Evolutionary conservation across 371 early-diverging fungal species (phyloP), one percentile per base, ranked within the genome.

Genomic region (Mucor indicus): DNA sequence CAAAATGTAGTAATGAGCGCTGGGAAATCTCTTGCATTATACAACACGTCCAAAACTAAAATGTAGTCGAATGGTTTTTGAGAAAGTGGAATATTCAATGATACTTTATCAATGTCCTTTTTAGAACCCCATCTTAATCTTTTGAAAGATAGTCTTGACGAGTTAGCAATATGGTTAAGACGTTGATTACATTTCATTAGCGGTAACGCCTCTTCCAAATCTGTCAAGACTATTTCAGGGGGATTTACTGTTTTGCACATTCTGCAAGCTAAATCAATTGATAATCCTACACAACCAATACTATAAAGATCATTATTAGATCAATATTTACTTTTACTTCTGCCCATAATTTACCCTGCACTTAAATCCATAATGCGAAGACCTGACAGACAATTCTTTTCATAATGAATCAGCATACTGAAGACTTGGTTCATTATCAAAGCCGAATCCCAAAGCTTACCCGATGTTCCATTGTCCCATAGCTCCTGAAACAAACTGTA

Each of bases 381-480:
- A n/a, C 66, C 64, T 2, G 38, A 16, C 6, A 59, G 17, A 22
- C 25, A 30, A 21, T 24, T 38, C 8, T 54, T 50, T 17, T 63
- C 48, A 2, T 50, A 21, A 0, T 20, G 6, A 23, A 67, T 49
- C 25, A 54, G 20, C 6, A 48, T 55, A 3, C 48, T 47, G 27
- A 79, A 58, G 5, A 67, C 30, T 5, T 69, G 45, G n/a, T 48
- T 54, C 44, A 77, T 36, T 0, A 69, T 66, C 22, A 77, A 60
- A 0, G 80, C 80, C 0, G 77, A 77, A 48, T 79, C 77, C 80
- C 80, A 79, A 24, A 75, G 50, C 30, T 75, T 77, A 16, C 77
- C 80, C 13, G 75, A 76, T 21, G 73, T 69, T 10, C 68, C 63
- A 22, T 50, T 44, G 19, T 73, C 62, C 72, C 75, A 73, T 3